A percentile compares a stretch with the other conserved stretches of the same genome.
Conservation (phyloP, 2,329 filamentous ascomycete genomes). For the Fusarium sp. region DNA sequence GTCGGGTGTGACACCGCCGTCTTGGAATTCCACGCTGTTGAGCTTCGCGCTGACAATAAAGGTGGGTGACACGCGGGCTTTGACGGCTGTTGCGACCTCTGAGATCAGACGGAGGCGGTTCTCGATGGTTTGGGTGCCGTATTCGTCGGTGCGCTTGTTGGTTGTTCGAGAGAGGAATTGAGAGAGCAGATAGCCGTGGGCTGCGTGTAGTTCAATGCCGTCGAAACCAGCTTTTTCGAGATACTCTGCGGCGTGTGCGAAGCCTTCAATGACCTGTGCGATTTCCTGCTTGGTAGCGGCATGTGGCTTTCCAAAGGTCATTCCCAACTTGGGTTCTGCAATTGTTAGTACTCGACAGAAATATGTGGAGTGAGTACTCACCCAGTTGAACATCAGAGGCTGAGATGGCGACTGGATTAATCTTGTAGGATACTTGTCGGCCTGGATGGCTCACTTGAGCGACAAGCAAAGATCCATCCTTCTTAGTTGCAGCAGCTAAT, state of each 20-base stretch:
- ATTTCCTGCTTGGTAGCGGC: slow-evolving; percentile 69
- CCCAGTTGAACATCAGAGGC: slow-evolving; percentile 57
- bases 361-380: no score
- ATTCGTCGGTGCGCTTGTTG: slow-evolving; percentile 65
- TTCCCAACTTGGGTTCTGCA: slow-evolving; percentile 42
- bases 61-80: slow-evolving; percentile 46
- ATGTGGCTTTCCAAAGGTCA: slow-evolving; percentile 62
- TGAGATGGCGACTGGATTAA: slow-evolving; percentile 57
- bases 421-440: slow-evolving; percentile 60
- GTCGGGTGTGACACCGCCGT: slow-evolving; percentile 63
- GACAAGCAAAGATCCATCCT: slow-evolving; percentile 70
- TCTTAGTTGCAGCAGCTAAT: slow-evolving; percentile 67
- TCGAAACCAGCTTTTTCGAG: slow-evolving; percentile 72
- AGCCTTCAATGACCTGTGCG: slow-evolving; percentile 68
- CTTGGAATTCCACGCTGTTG: slow-evolving; percentile 69
- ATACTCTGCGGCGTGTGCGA: slow-evolving; percentile 73
- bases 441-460: slow-evolving; percentile 65
- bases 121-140: slow-evolving; percentile 59
- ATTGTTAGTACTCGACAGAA: no score
- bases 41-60: slow-evolving; percentile 68
- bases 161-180: slow-evolving; percentile 65
- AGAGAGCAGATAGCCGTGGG: slow-evolving; percentile 66
- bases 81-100: slow-evolving; percentile 57
- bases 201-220: slow-evolving; percentile 65
- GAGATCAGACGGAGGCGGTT: slow-evolving; percentile 61